A percentile compares a stretch with the other conserved stretches of the same genome.
Conservation (phyloP, 768 basidiomycete genomes). For the Suillus placidus region DNA sequence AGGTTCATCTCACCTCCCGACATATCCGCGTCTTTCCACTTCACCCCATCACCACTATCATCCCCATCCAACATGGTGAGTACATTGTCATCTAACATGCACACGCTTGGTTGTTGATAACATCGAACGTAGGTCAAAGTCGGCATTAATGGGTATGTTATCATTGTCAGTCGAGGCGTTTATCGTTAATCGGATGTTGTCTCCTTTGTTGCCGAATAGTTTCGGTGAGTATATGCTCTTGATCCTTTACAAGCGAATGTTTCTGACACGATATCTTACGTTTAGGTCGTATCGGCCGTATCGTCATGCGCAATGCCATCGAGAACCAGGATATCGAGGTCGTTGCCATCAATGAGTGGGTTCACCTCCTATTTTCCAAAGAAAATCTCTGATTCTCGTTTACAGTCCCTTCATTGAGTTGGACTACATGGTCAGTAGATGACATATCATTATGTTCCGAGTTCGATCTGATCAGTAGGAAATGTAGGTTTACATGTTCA, state of each 20-base stretch:
- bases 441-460: background rate
- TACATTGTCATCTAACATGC: background rate
- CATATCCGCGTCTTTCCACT: conserved; percentile 10
- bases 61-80: conserved; percentile 29
- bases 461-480: conserved; percentile 10
- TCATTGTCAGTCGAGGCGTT: conserved; percentile 1
- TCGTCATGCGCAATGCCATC: conserved; percentile 94
- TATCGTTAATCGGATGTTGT: conserved; percentile 18
- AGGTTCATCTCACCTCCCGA: conserved; percentile 9
- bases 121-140: conserved; percentile 66
- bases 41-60: conserved; percentile 13
- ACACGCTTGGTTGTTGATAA: conserved; percentile 9
- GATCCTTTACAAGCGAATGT: background rate
- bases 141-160: conserved; percentile 91
- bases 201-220: conserved; percentile 41
- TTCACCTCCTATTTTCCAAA: conserved; percentile 14
- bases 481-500: conserved; percentile 94
- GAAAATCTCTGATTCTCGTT: conserved; percentile 6
- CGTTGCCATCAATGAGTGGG: conserved; percentile 94
- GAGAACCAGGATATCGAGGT: conserved; percentile 75
- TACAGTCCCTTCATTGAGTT: conserved; percentile 94
- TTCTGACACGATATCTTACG: conserved; percentile 21
- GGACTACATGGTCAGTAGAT: conserved; percentile 82
- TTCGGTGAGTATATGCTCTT: conserved; percentile 61
- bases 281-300: conserved; percentile 95